Evolutionary conservation across 2,329 filamentous ascomycete genomes (phyloP), one percentile per base, ranked within the genome.

Genomic region (Aspergillus luchuensis): DNA sequence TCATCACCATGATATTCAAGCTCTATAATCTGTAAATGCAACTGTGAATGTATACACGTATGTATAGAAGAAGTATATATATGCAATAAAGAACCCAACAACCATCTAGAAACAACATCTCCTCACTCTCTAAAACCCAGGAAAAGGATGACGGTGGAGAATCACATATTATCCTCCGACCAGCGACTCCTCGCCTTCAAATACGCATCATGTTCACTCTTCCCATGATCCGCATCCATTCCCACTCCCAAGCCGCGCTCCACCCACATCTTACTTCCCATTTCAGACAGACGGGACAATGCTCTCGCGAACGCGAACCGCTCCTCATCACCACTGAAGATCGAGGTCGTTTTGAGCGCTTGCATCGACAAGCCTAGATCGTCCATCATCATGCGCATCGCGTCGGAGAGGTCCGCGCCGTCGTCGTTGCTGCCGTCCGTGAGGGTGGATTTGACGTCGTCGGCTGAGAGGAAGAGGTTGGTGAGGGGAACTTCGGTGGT

Each of bases 311-410:
- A 99, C 0, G 95, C 95, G 80, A 99, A 99, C 0, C 92, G 86
- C 78, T 99, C 95, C 80, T 99, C 95, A 60, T 97, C 95, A 43
- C 95, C 95, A 1, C 89, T 91, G 76, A 99, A 99, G 41, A 98
- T 86, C 66, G 86, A 91, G 45, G 89, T 92, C 66, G 88, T 89
- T 80, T 96, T 96, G 69, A 99, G 82, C 76, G 91, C 89, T 53
- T 88, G 84, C 80, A 95, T 93, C 69, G 90, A 93, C 79, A 92
- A 85, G 41, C 92, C 92, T 50, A 97, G 78, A 72, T 97, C 91
- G 69, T 97, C 92, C 85, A 97, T 91, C 70, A 96, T 84, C 71
- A 86, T 87, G 61, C 90, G 85, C 87, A 96, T 90, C 2, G 86
- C 84, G 67, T 91, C 85, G 47, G 89, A 85, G 11, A 91, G 79